Conservation (phyloP, 441 rosid species). For the Adansonia madagascariensis region DNA sequence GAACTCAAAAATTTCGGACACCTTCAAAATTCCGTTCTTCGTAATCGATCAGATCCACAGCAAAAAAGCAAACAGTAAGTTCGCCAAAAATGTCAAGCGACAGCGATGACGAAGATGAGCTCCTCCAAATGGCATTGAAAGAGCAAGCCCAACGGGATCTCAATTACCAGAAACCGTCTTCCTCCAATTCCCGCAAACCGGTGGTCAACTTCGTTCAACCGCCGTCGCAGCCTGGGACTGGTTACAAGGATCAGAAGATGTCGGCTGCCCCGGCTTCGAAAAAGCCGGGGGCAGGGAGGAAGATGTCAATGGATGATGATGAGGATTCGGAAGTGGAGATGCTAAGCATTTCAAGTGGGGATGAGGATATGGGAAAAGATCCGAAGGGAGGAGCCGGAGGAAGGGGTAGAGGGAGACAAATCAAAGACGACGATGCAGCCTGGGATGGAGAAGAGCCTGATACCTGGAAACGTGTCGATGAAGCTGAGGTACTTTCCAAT, state of each 20-base stretch:
- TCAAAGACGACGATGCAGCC: conserved; percentile 60
- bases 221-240: conserved; percentile 41
- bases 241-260: conserved; percentile 34
- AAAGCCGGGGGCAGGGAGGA: conserved; percentile 32
- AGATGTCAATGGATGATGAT: conserved; percentile 62
- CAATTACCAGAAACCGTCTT: conserved; percentile 66
- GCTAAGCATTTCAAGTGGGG: conserved; percentile 98
- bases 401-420: conserved; percentile 41
- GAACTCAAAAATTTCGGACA: not conserved
- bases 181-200: conserved; percentile 65
- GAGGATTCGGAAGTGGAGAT: conserved; percentile 97
- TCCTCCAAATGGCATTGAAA: conserved; percentile 93
- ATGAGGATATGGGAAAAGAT: conserved; percentile 68
- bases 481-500: conserved; percentile 62
- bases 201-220: conserved; percentile 83
- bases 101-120: conserved; percentile 93
- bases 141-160: conserved; percentile 86
- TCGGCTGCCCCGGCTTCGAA: conserved; percentile 26
- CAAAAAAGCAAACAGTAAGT: not conserved
- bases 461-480: conserved; percentile 94
- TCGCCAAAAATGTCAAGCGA: conserved; percentile 71
- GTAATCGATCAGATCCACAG: conserved; percentile 34
- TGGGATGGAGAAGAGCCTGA: conserved; percentile 97
- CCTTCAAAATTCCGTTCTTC: not conserved
- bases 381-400: conserved; percentile 36